Conservation (phyloP, 1,284 basidiomycete species). For the Ganoderma meredithae region DNA sequence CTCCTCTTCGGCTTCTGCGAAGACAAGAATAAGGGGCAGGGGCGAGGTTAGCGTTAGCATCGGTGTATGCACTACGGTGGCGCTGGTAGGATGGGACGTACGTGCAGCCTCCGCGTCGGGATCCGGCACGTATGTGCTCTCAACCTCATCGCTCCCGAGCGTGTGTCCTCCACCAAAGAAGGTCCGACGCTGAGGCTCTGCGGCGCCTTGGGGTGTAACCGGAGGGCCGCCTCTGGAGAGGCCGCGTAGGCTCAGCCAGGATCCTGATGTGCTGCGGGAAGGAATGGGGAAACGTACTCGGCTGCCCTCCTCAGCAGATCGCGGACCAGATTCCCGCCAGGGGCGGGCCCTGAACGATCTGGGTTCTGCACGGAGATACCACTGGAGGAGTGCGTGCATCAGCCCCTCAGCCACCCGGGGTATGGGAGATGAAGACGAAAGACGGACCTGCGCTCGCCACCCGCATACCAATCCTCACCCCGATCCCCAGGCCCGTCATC, state of each 20-base stretch:
- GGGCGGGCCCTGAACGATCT: constrained; percentile 52
- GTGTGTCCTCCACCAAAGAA: constrained; percentile 83
- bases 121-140: constrained; percentile 77
- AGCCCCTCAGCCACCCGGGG: too few relatives aligned
- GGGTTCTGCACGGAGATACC: constrained; percentile 94
- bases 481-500: constrained; percentile 51
- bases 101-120: constrained; percentile 49
- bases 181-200: constrained; percentile 25
- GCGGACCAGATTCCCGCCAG: constrained; percentile 76
- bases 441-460: constrained; percentile 84
- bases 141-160: constrained; percentile 87
- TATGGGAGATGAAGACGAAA: neutral
- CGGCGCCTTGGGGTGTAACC: constrained; percentile 35
- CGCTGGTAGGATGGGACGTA: constrained; percentile 1
- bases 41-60: neutral
- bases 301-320: constrained; percentile 86
- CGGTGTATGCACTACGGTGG: neutral
- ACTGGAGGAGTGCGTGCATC: constrained; percentile 49
- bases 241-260: constrained; percentile 1
- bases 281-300: constrained; percentile 60
- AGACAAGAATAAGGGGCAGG: neutral
- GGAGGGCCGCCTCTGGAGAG: constrained; percentile 48
- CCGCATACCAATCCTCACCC: constrained; percentile 80
- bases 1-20: constrained; percentile 57
- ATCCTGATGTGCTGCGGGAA: neutral